Conservation (phyloP, 352 stramenopile genomes). For the Discostella stelligera region DNA sequence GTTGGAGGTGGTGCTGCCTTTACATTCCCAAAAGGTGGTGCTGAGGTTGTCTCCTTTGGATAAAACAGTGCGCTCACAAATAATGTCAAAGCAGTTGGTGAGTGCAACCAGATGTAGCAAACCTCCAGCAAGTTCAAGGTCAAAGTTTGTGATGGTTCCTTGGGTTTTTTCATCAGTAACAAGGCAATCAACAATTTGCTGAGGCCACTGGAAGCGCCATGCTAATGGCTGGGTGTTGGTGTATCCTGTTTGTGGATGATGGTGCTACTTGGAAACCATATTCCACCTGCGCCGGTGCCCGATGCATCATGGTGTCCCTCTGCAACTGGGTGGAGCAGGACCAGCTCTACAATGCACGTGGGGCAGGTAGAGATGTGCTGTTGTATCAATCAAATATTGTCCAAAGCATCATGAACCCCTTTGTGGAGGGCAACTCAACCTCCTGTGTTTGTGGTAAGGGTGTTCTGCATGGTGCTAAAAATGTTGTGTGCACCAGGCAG, state of each 20-base stretch:
- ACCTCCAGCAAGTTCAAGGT: slow-evolving; percentile 37
- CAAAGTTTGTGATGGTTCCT: slow-evolving; percentile 39
- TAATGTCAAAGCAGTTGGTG: slow-evolving; percentile 25
- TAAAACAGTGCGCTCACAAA: slow-evolving; percentile 11
- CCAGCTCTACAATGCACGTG: slow-evolving; percentile 31
- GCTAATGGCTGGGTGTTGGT: slow-evolving; percentile 5
- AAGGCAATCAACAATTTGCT: slow-evolving; percentile 7
- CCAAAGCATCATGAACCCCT: slow-evolving; percentile 29
- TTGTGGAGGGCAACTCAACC: slow-evolving; percentile 22
- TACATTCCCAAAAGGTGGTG: too few species aligned
- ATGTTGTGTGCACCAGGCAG: slow-evolving; percentile 43
- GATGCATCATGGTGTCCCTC: too few species aligned
- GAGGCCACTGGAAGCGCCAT: slow-evolving; percentile 23
- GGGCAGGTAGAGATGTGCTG: slow-evolving; percentile 12
- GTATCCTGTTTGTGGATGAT: neutral
- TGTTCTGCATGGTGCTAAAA: slow-evolving; percentile 53
- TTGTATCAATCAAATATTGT: slow-evolving; percentile 20
- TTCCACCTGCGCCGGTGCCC: too few species aligned
- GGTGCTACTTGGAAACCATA: slow-evolving; percentile 13
- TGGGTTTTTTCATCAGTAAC: slow-evolving; percentile 26
- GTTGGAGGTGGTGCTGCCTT: neutral
- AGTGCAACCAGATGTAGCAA: slow-evolving; percentile 29
- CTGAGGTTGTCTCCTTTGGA: too few species aligned
- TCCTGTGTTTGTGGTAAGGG: slow-evolving; percentile 14
- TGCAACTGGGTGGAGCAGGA: slow-evolving; percentile 12